These are phyloP conservation scores for Lichtheimia ramosa DNA, from an alignment of 371 early-diverging fungal species.

Conservation along the genomic window DNA sequence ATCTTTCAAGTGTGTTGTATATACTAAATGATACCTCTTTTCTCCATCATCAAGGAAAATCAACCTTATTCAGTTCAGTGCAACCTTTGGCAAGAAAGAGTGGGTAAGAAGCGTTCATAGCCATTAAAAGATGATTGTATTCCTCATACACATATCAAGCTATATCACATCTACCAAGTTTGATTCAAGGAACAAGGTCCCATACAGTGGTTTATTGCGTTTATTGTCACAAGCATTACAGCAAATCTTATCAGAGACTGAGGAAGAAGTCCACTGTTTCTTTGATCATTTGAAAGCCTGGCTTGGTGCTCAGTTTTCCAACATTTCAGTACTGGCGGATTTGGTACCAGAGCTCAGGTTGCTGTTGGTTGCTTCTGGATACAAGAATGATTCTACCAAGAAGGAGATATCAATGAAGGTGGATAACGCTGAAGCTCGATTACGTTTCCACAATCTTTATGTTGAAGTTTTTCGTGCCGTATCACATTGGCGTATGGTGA, in stretches of 20 bases:
- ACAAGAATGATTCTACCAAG: constrained; percentile 7
- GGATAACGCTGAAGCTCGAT: constrained; percentile 40
- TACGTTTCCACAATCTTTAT: constrained; percentile 41
- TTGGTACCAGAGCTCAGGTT: constrained; percentile 43
- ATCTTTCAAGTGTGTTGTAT: neutral
- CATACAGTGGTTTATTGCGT: constrained; percentile 37
- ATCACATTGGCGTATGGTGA: constrained; percentile 46
- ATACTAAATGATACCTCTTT: too few relatives aligned
- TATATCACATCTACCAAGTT: constrained; percentile 43
- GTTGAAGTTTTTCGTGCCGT: constrained; percentile 42
- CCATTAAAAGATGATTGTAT: neutral
- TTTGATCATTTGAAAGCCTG: constrained; percentile 32
- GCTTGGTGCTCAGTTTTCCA: constrained; percentile 36
- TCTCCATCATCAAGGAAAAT: constrained; percentile 31
- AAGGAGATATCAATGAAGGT: constrained; percentile 18
- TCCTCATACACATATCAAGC: constrained; percentile 2
- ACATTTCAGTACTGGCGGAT: constrained; percentile 33
- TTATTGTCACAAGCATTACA: constrained; percentile 44
- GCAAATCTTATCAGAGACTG: constrained; percentile 45
- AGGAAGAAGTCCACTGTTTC: constrained; percentile 35
- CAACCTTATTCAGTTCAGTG: constrained; percentile 37
- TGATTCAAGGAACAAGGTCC: constrained; percentile 38
- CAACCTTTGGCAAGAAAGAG: constrained; percentile 38
- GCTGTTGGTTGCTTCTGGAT: constrained; percentile 13
- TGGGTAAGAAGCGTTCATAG: constrained; percentile 20